phyloP scores from a whole-genome alignment of 352 stramenopile genomes.

The Pythium aristosporum region DNA sequence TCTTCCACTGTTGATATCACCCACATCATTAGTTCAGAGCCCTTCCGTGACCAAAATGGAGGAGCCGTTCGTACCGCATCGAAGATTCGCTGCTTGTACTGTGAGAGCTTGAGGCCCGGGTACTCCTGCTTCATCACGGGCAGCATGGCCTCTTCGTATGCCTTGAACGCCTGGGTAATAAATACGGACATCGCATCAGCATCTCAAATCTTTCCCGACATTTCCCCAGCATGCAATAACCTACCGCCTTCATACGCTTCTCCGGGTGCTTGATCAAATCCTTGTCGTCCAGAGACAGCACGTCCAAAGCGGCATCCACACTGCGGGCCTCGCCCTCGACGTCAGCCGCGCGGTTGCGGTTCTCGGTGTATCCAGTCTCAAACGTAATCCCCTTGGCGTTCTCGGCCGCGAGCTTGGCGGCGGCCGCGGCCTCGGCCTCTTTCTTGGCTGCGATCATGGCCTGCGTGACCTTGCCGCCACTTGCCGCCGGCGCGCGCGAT shows the following conservation, averaged over 20 bases:
- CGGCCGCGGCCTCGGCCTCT: slow-evolving; percentile 39
- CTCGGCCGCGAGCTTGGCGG: slow-evolving; percentile 31
- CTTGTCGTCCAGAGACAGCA: slow-evolving; percentile 53
- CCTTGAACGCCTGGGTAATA: slow-evolving; percentile 60
- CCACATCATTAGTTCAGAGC: neutral
- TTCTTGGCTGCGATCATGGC: slow-evolving; percentile 46
- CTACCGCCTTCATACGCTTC: slow-evolving; percentile 62
- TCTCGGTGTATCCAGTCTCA: slow-evolving; percentile 47
- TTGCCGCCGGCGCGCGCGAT: slow-evolving; percentile 29
- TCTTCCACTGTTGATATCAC: slow-evolving; percentile 51
- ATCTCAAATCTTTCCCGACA: neutral
- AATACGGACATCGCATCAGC: neutral
- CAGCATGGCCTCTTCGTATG: slow-evolving; percentile 74
- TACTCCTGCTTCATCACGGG: slow-evolving; percentile 68
- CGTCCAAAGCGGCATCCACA: slow-evolving; percentile 62
- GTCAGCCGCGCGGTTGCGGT: slow-evolving; percentile 52
- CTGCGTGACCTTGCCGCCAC: slow-evolving; percentile 51
- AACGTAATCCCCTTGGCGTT: slow-evolving; percentile 72
- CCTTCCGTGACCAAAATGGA: neutral
- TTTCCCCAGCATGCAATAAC: neutral
- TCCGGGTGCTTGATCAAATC: slow-evolving; percentile 64
- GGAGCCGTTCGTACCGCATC: slow-evolving; percentile 49
- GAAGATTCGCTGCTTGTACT: slow-evolving; percentile 82
- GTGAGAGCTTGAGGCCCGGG: slow-evolving; percentile 72
- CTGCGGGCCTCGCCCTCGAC: slow-evolving; percentile 52